Evolutionary conservation across 345 rosid species (phyloP).

Genomic region (Ricinus communis): DNA sequence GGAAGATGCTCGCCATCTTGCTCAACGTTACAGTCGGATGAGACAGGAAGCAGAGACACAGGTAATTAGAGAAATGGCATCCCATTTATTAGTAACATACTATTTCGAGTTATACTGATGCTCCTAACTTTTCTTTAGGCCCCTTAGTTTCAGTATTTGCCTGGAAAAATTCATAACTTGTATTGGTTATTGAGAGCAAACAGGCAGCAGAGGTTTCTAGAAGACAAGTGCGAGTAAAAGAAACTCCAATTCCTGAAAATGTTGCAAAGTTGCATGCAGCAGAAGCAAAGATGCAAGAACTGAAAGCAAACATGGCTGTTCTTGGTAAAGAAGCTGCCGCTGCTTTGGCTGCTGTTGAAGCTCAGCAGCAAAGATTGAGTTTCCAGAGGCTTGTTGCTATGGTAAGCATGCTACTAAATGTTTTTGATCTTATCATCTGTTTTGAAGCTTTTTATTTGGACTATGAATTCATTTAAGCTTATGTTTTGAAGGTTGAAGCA

Average conservation of each 20-base stretch:
- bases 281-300: slow-evolving; percentile 79
- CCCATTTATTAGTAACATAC: slow-evolving; percentile 4
- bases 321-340: slow-evolving; percentile 96
- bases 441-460: slow-evolving; percentile 13
- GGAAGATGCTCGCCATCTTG: slow-evolving; percentile 96
- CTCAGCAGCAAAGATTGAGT: slow-evolving; percentile 88
- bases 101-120: not conserved
- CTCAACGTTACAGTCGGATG: slow-evolving; percentile 98
- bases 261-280: slow-evolving; percentile 87
- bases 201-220: slow-evolving; percentile 81
- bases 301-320: slow-evolving; percentile 89
- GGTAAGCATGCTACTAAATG: slow-evolving; percentile 41
- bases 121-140: slow-evolving; percentile 7
- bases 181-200: slow-evolving; percentile 35
- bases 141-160: slow-evolving; percentile 15
- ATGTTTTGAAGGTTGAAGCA: slow-evolving; percentile 74
- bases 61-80: slow-evolving; percentile 43
- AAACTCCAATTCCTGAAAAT: slow-evolving; percentile 84
- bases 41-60: slow-evolving; percentile 95
- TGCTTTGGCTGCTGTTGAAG: slow-evolving; percentile 93
- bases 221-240: slow-evolving; percentile 78
- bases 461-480: slow-evolving; percentile 12
- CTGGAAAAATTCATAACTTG: slow-evolving; percentile 16
- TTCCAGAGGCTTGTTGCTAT: slow-evolving; percentile 91
- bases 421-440: slow-evolving; percentile 5